These are phyloP conservation scores for Colletotrichum eremochloae DNA, from an alignment of 2,329 filamentous ascomycete genomes.

Conservation along the genomic window DNA sequence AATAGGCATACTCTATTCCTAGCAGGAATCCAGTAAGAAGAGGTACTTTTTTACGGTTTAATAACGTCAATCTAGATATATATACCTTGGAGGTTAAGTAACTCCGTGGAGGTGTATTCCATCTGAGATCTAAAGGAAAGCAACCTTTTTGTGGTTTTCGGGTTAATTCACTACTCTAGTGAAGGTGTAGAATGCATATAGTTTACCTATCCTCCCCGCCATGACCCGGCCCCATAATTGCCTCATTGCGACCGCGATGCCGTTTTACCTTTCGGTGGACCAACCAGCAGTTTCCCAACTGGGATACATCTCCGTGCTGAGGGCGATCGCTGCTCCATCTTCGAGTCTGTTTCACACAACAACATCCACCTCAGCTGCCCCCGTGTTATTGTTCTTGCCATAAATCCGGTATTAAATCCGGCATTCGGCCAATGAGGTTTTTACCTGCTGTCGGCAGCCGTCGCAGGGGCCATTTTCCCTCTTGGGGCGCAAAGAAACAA, in stretches of 20 bases:
- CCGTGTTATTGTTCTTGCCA: slow-evolving; percentile 1
- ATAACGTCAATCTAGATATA: no score
- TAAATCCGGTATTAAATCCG: slow-evolving; percentile 20
- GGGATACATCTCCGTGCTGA: slow-evolving; percentile 36
- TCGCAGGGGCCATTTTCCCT: slow-evolving; percentile 15
- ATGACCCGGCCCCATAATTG: background rate
- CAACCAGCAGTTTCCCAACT: slow-evolving; percentile 31
- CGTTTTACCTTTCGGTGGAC: slow-evolving; percentile 36
- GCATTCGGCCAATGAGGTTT: slow-evolving; percentile 7
- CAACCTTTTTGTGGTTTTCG: no score
- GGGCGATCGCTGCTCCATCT: slow-evolving; percentile 17
- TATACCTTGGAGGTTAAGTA: no score
- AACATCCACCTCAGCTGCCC: slow-evolving; percentile 16
- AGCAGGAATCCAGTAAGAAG: background rate
- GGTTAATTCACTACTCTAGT: no score
- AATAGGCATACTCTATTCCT: no score
- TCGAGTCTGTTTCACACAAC: slow-evolving; percentile 35
- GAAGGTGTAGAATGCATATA: no score
- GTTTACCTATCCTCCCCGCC: no score
- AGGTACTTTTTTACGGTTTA: no score
- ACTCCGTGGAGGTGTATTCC: no score
- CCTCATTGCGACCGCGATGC: slow-evolving; percentile 22
- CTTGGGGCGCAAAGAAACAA: background rate
- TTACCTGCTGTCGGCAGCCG: slow-evolving; percentile 16
- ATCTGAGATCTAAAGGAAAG: no score